phyloP scores from a whole-genome alignment of 805 yeast genomes.

The Yamadazyma philogaea region DNA sequence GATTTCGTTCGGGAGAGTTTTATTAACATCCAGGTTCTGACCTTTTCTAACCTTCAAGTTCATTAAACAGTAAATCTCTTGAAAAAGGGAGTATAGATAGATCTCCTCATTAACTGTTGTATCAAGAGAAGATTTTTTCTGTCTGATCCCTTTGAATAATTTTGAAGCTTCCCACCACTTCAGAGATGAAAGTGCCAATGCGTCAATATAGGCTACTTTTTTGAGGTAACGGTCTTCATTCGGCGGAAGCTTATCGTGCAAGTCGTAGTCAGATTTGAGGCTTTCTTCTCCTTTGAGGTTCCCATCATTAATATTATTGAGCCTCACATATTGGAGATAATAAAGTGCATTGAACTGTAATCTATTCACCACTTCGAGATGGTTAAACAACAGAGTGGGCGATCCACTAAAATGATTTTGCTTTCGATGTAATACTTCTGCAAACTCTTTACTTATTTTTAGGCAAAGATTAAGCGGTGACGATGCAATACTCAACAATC shows the following conservation, averaged over 20 bases:
- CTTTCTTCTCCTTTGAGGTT: not conserved
- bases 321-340: not conserved
- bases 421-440: not conserved
- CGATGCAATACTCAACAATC: not conserved
- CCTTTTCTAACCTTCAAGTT: not conserved
- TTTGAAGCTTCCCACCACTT: not conserved
- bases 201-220: not conserved
- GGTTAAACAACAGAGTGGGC: not conserved
- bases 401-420: not conserved
- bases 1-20: not conserved
- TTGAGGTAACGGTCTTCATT: not conserved
- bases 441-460: not conserved
- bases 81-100: not conserved
- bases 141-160: not conserved
- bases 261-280: not conserved
- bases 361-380: not conserved
- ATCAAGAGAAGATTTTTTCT: no score
- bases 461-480: constrained; percentile 1
- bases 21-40: not conserved
- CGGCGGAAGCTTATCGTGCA: not conserved
- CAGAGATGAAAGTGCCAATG: not conserved
- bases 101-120: not conserved
- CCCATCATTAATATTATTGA: not conserved
- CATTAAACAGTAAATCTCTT: not conserved
- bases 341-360: constrained; percentile 1